Conservation (phyloP, 768 basidiomycete species). For the Hirschioporus abietinus region DNA sequence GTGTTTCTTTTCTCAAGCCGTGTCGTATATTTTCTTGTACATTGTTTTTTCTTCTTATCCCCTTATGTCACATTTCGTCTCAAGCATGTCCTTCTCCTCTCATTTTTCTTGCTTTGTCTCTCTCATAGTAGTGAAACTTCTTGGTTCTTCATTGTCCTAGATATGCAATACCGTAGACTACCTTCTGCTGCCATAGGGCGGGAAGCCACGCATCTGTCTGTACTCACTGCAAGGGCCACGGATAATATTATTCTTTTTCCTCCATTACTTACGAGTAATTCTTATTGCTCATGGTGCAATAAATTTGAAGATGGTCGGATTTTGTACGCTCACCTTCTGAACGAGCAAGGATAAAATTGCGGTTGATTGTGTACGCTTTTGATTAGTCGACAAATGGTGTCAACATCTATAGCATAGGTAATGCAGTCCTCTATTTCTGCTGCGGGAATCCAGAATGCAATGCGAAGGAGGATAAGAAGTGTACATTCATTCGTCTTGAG, state of each 20-base stretch:
- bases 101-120: neutral
- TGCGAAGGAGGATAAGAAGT: neutral
- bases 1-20: neutral
- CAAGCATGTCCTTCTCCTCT: neutral
- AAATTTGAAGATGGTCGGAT: neutral
- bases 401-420: slow-evolving; percentile 6
- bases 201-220: neutral
- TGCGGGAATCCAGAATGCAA: neutral
- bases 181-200: neutral
- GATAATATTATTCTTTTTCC: neutral
- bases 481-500: neutral
- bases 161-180: neutral
- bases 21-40: neutral
- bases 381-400: neutral
- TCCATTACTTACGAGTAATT: neutral
- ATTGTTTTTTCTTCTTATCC: slow-evolving; percentile 7
- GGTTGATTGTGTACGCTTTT: neutral
- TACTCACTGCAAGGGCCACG: neutral
- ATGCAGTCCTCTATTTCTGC: neutral
- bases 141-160: neutral
- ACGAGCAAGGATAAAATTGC: neutral
- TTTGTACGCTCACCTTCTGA: neutral
- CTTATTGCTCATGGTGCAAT: neutral
- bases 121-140: neutral
- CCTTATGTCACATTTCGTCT: slow-evolving; percentile 1